These are phyloP conservation scores for Chaetomium cochliodes DNA, from an alignment of 495 filamentous ascomycete genomes.

Conservation along the genomic window DNA sequence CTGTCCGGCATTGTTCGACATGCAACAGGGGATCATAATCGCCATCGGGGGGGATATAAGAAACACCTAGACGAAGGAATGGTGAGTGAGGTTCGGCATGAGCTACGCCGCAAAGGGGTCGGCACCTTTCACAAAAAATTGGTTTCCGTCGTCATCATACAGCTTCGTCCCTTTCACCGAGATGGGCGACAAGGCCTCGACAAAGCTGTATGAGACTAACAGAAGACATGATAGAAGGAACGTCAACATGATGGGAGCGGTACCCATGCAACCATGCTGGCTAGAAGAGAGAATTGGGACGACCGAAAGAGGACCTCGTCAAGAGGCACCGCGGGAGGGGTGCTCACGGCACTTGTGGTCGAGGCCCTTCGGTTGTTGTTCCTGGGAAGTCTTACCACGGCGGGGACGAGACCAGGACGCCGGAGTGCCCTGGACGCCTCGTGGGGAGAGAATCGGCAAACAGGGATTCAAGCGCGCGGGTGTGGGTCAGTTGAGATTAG, in stretches of 20 bases:
- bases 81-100: not conserved
- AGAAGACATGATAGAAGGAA: not conserved
- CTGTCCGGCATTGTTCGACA: constrained; percentile 66
- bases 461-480: not conserved
- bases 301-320: not conserved
- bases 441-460: not conserved
- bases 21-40: constrained; percentile 64
- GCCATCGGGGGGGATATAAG: constrained; percentile 6
- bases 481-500: not conserved
- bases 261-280: not conserved
- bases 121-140: constrained; percentile 67
- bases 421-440: not conserved
- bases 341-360: not conserved
- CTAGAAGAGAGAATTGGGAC: not conserved
- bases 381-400: not conserved
- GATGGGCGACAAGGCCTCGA: constrained; percentile 17
- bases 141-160: constrained; percentile 69
- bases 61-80: constrained; percentile 30
- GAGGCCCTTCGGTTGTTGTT: not conserved
- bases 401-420: not conserved
- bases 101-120: constrained; percentile 9
- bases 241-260: not conserved
- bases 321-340: not conserved
- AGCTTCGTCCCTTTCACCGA: constrained; percentile 64
- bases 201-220: not conserved